Evolutionary conservation across 441 rosid species (phyloP), one percentile per base, ranked within the genome.

Genomic region (Macaranga tanarius): DNA sequence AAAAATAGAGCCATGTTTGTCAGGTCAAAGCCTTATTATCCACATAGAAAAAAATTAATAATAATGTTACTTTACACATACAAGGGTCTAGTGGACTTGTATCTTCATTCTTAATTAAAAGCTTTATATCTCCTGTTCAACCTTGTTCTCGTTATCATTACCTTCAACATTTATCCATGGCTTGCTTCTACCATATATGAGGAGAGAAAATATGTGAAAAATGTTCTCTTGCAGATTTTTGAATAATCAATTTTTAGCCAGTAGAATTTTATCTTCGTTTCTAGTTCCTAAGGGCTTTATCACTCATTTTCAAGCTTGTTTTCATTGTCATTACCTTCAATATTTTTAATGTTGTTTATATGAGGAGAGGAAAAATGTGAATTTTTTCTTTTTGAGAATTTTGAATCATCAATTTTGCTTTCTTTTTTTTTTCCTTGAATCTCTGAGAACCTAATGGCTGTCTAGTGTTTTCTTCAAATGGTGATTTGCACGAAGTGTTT

Each of bases 351-450:
- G 19, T 48, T 13, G 10, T 48, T 13, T 73, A 2, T 20, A 47
- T 23, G 19, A 0, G 12, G 25, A 48, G 31, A 31, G 51, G 5
- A 15, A 51, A 51, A 23, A 50, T 28, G 28, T 61, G 7, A 31
- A 51, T 40, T 31, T 28, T 23, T 11, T 5, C 22, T 34, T 67
- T 20, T 20, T 50, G 19, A 60, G 52, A 20, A 40, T 38, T 74
- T 28, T 28, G 31, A 28, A 28, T 28, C 58, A 20, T 19, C 17
- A 38, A 34, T 57, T 28, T 45, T 45, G 25, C 22, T 7, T 56
- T 38, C 23, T 68, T 78, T 71, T 7, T 56, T 38, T 19, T 68
- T 78, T 71, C 47, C 51, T 20, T 64, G 4, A 26, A 60, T 60
- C 19, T 7, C 65, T 34, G 25, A 65, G 28, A 23, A 44, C 45